Evolutionary conservation across 495 filamentous ascomycete genomes (phyloP).

Genomic region (Penicillium macrosclerotiorum): DNA sequence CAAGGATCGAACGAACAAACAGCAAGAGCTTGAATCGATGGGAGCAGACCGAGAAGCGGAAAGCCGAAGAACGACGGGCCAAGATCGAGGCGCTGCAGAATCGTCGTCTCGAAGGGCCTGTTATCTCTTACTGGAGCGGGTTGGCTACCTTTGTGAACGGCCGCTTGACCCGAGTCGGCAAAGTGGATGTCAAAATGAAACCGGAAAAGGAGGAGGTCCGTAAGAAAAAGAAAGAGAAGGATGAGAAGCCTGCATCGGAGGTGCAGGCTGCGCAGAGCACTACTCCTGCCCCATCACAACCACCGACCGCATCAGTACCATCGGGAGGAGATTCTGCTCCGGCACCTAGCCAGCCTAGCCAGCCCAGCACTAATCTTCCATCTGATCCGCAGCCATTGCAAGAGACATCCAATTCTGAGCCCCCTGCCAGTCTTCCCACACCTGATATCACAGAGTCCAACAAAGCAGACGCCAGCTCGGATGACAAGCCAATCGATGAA

Average conservation of each 20-base stretch:
- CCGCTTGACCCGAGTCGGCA: conserved; percentile 71
- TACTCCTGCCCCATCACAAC: conserved; percentile 7
- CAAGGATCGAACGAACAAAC: conserved; percentile 76
- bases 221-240: conserved; percentile 36
- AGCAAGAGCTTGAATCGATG: conserved; percentile 89
- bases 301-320: background rate
- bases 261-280: conserved; percentile 18
- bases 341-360: background rate
- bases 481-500: conserved; percentile 1
- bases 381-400: background rate
- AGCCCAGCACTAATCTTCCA: background rate
- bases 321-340: background rate
- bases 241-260: conserved; percentile 23
- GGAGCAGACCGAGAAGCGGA: conserved; percentile 86
- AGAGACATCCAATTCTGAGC: background rate
- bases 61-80: conserved; percentile 75
- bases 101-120: conserved; percentile 80
- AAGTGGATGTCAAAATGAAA: conserved; percentile 57
- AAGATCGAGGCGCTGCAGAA: conserved; percentile 84
- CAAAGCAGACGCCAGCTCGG: too few species aligned
- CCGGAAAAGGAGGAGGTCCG: conserved; percentile 34
- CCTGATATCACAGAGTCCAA: too few species aligned
- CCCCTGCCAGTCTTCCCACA: background rate
- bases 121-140: conserved; percentile 92
- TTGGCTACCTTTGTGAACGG: conserved; percentile 73